phyloP scores from a whole-genome alignment of 2,329 filamentous ascomycete genomes.

The Tolypocladium inflatum region DNA sequence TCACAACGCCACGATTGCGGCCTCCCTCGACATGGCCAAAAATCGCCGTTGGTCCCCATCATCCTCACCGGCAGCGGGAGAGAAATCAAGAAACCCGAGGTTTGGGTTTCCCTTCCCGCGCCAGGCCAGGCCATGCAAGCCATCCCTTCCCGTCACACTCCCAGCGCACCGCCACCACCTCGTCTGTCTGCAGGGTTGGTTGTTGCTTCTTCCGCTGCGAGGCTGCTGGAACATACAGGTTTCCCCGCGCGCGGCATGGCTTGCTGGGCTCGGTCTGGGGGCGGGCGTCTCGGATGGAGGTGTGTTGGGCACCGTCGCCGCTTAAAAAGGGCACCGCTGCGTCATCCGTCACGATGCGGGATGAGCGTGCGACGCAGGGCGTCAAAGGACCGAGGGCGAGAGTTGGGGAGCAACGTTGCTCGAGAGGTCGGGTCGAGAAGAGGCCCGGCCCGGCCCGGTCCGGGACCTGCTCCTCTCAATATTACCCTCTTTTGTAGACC shows the following conservation, averaged over 20 bases:
- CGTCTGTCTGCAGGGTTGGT: neutral
- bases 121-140: neutral
- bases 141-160: neutral
- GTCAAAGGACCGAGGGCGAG: no score
- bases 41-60: neutral
- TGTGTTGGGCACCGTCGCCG: neutral
- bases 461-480: fast-evolving
- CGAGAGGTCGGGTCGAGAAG: neutral
- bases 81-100: neutral
- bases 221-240: neutral
- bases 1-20: neutral
- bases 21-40: neutral
- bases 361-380: neutral
- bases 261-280: neutral
- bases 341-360: neutral
- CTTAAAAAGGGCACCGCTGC: neutral
- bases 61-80: neutral
- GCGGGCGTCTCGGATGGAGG: neutral
- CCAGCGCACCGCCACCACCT: neutral
- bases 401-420: neutral
- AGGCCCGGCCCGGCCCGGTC: neutral
- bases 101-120: neutral
- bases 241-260: neutral
- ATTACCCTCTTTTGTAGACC: neutral
- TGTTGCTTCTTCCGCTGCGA: neutral